Evolutionary conservation across 441 rosid species (phyloP), one percentile per base, ranked within the genome.

Genomic region (Sinapis alba): DNA sequence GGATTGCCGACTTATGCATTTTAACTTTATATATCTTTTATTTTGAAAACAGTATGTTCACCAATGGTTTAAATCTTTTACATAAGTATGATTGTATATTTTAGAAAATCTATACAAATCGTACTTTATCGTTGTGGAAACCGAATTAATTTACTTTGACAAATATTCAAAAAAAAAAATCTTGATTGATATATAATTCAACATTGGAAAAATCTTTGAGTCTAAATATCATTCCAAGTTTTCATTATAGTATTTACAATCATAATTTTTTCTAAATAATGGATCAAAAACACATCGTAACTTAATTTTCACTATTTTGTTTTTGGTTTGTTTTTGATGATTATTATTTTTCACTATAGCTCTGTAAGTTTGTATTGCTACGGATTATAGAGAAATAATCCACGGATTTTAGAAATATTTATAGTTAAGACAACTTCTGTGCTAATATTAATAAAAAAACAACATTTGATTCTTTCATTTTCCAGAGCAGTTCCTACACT

Each of bases 1-100:
- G 63, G 63, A 58, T 47, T 58, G 61, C 50, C 67, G 61, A 58
- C 38, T 60, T 21, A 51, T 5, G 58, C 19, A 19, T 19, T 51
- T 51, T 51, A 18, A 51, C 1, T 7, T 7, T 18, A 0, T 50
- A 19, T 51, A 13, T 9, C 9, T 53, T 19, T 18, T 51, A 13
- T 9, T 19, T 53, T 19, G 7, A 51, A 19, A 4, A 53, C 26
- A 20, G 0, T 20, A 10, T 53, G 20, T 20, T 53, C 4, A 20
- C 6, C 4, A 53, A 20, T 53, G n/a, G 6, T 20, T 20, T 20
- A 9, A 8, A 53, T 9, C 1, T 53, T 53, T 20, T 53, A 9
- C 4, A 51, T 19, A 51, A 3, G 13, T 3, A 23, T 23, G 6
- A n/a, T 5, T 12, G 41, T 69, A 18, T 7, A 70, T 41, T 16